phyloP scores from a whole-genome alignment of 257 asterid genomes.

The Catharanthus roseus region DNA sequence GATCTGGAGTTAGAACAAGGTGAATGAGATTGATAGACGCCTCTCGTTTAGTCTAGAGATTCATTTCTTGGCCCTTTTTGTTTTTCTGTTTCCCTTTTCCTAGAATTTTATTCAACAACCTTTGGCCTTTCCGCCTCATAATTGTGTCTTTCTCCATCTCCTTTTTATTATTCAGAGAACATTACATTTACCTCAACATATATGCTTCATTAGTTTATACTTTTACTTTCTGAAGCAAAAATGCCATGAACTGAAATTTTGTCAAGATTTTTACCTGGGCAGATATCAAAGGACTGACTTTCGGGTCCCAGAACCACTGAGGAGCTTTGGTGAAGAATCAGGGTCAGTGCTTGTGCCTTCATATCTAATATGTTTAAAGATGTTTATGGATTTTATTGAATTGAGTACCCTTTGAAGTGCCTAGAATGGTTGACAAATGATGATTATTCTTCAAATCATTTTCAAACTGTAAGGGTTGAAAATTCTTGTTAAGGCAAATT shows the following conservation, averaged over 20 bases:
- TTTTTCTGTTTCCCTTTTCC: conserved; percentile 15
- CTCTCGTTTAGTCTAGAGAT: neutral
- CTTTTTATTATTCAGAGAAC: neutral
- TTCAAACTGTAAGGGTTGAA: neutral
- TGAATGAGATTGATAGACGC: neutral
- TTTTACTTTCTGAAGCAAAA: conserved; percentile 4
- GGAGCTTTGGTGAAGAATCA: conserved; percentile 47
- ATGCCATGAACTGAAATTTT: conserved; percentile 14
- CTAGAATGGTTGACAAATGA: too few species aligned
- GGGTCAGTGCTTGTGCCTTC: conserved; percentile 36
- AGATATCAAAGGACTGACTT: conserved; percentile 80
- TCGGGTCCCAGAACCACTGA: conserved; percentile 70
- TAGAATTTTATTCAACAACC: conserved; percentile 6
- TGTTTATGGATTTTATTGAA: neutral
- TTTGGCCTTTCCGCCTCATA: neutral
- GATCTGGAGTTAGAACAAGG: neutral
- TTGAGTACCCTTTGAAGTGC: neutral
- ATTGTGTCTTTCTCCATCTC: neutral
- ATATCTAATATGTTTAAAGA: neutral
- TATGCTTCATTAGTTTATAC: neutral
- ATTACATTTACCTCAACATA: neutral
- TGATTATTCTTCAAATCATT: neutral
- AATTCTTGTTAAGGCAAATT: neutral
- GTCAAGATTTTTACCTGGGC: conserved; percentile 9
- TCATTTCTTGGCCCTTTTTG: conserved; percentile 3